These are phyloP conservation scores for Petunia axillaris DNA, from an alignment of 257 asterid species.

Conservation along the genomic window DNA sequence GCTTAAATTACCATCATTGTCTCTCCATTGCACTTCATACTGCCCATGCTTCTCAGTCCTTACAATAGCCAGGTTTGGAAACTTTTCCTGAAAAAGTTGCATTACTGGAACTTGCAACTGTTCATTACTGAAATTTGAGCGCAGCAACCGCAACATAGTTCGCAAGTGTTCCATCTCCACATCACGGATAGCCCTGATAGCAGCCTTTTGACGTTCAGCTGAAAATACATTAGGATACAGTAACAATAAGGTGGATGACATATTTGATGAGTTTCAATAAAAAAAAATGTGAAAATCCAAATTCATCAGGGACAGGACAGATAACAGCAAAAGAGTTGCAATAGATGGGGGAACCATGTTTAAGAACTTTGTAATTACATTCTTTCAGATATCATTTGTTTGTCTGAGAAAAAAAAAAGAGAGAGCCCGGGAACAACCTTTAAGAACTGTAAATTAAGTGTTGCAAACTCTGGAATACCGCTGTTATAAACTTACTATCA, in stretches of 20 bases:
- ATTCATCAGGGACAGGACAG: not conserved
- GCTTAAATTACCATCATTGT: constrained; percentile 42
- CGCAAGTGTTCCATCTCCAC: constrained; percentile 67
- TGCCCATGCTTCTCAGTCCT: constrained; percentile 53
- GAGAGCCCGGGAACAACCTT: not conserved
- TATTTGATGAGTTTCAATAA: not conserved
- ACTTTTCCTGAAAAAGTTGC: constrained; percentile 70
- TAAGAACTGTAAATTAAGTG: constrained; percentile 11
- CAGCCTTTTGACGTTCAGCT: constrained; percentile 77
- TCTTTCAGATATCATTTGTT: not conserved
- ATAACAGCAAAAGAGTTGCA: not conserved
- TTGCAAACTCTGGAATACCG: not conserved
- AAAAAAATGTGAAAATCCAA: not conserved
- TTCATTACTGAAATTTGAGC: constrained; percentile 62
- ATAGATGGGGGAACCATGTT: constrained; percentile 8
- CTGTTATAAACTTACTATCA: not conserved
- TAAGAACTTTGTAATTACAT: not conserved
- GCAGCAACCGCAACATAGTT: constrained; percentile 61
- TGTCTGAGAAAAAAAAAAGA: not conserved
- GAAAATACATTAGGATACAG: constrained; percentile 33
- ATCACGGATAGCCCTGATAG: constrained; percentile 87
- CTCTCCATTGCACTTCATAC: constrained; percentile 68
- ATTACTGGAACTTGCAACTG: constrained; percentile 62
- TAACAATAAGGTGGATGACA: constrained; percentile 8
- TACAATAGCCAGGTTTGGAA: constrained; percentile 57